Evolutionary conservation across 768 basidiomycete genomes (phyloP), one percentile per base, ranked within the genome.

Genomic region (Suillus discolor): DNA sequence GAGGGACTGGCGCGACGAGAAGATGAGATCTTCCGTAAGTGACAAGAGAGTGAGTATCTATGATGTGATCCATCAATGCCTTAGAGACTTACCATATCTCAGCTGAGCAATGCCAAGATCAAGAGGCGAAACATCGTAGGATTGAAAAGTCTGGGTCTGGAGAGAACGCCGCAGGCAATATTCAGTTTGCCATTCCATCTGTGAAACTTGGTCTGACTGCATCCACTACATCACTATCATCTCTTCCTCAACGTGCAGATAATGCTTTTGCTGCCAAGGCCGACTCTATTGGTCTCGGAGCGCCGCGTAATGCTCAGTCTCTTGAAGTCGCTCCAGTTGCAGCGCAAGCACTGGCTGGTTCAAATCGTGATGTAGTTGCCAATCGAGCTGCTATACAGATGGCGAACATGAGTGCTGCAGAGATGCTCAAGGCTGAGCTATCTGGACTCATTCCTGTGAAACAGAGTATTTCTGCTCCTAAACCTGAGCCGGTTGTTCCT

Each of bases 331-430:
- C 79, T 2, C 83, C 89, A 57, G 79, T 83, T 61, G 92, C 90
- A 63, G 82, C 85, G 15, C 88, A 89, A 70, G 92, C 91, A 49
- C 81, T 96, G 62, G 90, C 87, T 49, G 93, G 93, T 25, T 91
- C 91, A n/a, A 97, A 96, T 76, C 86, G 87, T 63, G 93, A 96
- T 76, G 88, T 97, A 66, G 94, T 96, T 36, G 90, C 90, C 59
- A 97, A 97, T 77, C 88, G 94, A 49, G 87, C 88, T 68, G 93
- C 92, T 31, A 94, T 97, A 69, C 88, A 96, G 66, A 89, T 97
- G 87, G 97, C 97, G 36, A 99, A 99, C 74, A 87, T 99, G 88
- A 94, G 89, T 81, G 97, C 97, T 54, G 96, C 96, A 63, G 94
- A 99, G 75, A 86, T 90, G 76, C 83, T 99, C 71, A 96, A 94